A percentile compares a stretch with the other conserved stretches of the same genome.
phyloP scores from a whole-genome alignment of 2,329 filamentous ascomycete species.

The Apiospora saccharicola region DNA sequence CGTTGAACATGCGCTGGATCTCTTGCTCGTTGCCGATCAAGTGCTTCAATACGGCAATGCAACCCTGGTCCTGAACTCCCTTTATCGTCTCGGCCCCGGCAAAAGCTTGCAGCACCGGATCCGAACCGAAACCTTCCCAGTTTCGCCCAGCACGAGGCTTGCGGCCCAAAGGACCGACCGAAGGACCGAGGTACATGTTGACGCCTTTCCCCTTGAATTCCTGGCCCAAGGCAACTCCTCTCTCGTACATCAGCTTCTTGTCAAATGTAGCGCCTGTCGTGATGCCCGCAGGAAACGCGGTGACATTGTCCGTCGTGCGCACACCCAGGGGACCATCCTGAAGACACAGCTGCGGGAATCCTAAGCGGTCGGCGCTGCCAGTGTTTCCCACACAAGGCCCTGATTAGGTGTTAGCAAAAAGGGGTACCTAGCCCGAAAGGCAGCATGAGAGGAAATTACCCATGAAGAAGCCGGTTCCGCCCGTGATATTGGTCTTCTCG shows the following conservation, averaged over 20 bases:
- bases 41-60: slow-evolving; percentile 66
- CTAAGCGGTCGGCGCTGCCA: slow-evolving; percentile 72
- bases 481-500: slow-evolving; percentile 81
- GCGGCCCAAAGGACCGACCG: slow-evolving; percentile 74
- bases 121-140: slow-evolving; percentile 78
- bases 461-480: slow-evolving; percentile 76
- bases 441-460: slow-evolving; percentile 46
- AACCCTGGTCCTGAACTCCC: slow-evolving; percentile 63
- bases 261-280: slow-evolving; percentile 78
- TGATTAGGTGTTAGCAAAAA: slow-evolving; percentile 30
- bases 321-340: slow-evolving; percentile 78
- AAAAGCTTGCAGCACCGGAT: slow-evolving; percentile 69
- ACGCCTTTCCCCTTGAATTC: slow-evolving; percentile 78
- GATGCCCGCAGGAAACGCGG: slow-evolving; percentile 81
- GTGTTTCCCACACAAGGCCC: slow-evolving; percentile 78
- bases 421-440: not conserved
- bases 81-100: slow-evolving; percentile 59
- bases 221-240: slow-evolving; percentile 72
- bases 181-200: slow-evolving; percentile 74
- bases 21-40: slow-evolving; percentile 62
- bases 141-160: slow-evolving; percentile 77
- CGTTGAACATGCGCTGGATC: slow-evolving; percentile 62
- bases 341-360: slow-evolving; percentile 75
- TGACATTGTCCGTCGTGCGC: slow-evolving; percentile 76
- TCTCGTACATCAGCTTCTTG: slow-evolving; percentile 73